Evolutionary conservation across 2,329 filamentous ascomycete species (phyloP).

Genomic region (Talaromyces sp.): DNA sequence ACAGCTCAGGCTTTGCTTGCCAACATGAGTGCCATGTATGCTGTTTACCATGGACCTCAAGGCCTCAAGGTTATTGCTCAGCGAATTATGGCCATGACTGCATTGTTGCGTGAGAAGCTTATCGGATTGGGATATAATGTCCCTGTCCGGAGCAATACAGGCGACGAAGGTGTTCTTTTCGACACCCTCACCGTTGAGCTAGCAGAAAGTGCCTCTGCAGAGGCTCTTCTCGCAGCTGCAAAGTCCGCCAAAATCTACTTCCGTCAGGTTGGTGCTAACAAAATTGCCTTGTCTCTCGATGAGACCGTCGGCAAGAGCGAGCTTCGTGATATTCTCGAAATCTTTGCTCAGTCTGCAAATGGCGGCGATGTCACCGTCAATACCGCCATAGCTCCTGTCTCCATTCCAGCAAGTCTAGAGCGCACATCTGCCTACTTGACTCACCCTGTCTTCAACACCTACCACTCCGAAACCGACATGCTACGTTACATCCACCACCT

Average conservation of each 20-base stretch:
- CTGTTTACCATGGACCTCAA: constrained; percentile 83
- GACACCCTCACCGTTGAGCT: constrained; percentile 73
- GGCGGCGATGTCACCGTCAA: constrained; percentile 30
- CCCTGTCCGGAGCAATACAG: constrained; percentile 53
- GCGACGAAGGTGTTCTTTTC: constrained; percentile 61
- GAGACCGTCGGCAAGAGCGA: constrained; percentile 63
- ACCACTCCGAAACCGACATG: constrained; percentile 93
- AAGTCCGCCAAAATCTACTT: constrained; percentile 57
- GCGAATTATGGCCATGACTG: constrained; percentile 67
- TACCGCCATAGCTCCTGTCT: constrained; percentile 37
- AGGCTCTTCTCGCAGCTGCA: constrained; percentile 51
- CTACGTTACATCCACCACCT: constrained; percentile 90
- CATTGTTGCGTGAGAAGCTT: constrained; percentile 64
- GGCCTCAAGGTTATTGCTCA: constrained; percentile 81
- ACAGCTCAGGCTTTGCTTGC: constrained; percentile 90
- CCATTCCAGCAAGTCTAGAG: constrained; percentile 55
- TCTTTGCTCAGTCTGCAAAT: constrained; percentile 47
- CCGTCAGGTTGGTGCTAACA: constrained; percentile 57
- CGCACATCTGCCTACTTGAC: constrained; percentile 74
- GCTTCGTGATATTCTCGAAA: constrained; percentile 54
- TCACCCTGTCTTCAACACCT: constrained; percentile 89
- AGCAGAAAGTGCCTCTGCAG: constrained; percentile 49
- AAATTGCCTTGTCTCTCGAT: constrained; percentile 72
- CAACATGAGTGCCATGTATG: constrained; percentile 95
- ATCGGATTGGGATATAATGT: constrained; percentile 62